Evolutionary conservation across 164 flowering plant genomes (phyloP).

Genomic region (Macadamia integrifolia): DNA sequence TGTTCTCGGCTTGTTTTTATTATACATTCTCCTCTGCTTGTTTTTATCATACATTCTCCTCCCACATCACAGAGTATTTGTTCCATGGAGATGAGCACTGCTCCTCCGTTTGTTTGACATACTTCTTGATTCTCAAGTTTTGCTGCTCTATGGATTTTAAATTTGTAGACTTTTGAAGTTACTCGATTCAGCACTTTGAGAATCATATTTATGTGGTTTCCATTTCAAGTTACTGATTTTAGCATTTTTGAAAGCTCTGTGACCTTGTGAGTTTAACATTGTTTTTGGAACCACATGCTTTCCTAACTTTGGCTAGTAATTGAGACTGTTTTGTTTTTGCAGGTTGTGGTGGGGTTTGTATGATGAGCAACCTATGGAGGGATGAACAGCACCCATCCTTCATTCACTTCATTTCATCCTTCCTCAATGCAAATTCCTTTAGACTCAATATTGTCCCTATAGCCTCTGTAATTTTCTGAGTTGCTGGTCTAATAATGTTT

Average conservation of each 20-base stretch:
- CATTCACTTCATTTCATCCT: constrained; percentile 68
- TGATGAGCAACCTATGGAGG: constrained; percentile 82
- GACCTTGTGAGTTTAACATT: neutral
- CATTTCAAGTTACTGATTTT: neutral
- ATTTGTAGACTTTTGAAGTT: no score
- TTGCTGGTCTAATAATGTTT: neutral
- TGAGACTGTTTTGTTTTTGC: constrained; percentile 11
- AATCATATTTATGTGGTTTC: no score
- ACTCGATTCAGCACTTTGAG: no score
- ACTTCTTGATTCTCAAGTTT: no score
- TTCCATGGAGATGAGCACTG: no score
- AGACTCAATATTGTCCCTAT: constrained; percentile 72
- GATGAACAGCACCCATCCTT: constrained; percentile 71
- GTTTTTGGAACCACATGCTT: neutral
- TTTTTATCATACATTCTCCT: no score
- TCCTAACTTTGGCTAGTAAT: neutral
- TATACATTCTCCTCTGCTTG: no score
- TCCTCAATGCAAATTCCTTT: constrained; percentile 65
- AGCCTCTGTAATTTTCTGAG: constrained; percentile 50
- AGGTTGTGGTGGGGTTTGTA: constrained; percentile 67
- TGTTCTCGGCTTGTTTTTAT: no score
- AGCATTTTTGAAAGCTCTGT: neutral
- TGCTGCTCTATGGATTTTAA: no score
- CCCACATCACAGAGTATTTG: no score
- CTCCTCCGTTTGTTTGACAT: neutral